These are phyloP conservation scores for Hibiscus trionum DNA, from an alignment of 345 rosid species.

Conservation along the genomic window DNA sequence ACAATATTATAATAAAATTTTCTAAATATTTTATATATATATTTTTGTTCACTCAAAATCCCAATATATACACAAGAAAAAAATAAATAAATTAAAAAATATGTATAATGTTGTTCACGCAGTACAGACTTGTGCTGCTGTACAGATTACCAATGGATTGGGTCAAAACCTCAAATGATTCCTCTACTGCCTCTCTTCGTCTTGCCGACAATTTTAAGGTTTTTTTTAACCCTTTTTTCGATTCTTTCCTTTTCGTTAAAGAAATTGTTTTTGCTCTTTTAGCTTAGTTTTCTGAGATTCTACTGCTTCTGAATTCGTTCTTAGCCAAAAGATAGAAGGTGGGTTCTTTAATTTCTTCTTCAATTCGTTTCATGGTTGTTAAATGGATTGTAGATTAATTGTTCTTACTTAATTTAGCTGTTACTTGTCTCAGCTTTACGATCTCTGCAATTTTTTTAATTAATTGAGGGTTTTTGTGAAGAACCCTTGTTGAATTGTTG, in stretches of 20 bases:
- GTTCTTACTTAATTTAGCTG: not conserved
- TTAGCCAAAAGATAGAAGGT: not conserved
- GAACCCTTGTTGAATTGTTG: not conserved
- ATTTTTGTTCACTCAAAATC: too few species aligned
- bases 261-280: not conserved
- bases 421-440: not conserved
- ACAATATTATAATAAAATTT: too few species aligned
- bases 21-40: too few species aligned
- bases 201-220: not conserved
- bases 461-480: not conserved
- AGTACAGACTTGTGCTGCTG: not conserved
- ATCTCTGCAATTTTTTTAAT: not conserved
- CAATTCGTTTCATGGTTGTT: not conserved
- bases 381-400: not conserved
- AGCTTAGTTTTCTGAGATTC: not conserved
- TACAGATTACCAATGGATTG: not conserved
- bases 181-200: not conserved
- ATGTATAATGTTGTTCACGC: not conserved
- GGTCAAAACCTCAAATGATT: not conserved
- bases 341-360: not conserved
- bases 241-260: not conserved
- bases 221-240: not conserved
- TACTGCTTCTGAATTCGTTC: not conserved
- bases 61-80: not conserved
- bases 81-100: not conserved